Evolutionary conservation across 2,329 filamentous ascomycete species (phyloP), one percentile per base, ranked within the genome.

Genomic region (Fonsecaea monophora): DNA sequence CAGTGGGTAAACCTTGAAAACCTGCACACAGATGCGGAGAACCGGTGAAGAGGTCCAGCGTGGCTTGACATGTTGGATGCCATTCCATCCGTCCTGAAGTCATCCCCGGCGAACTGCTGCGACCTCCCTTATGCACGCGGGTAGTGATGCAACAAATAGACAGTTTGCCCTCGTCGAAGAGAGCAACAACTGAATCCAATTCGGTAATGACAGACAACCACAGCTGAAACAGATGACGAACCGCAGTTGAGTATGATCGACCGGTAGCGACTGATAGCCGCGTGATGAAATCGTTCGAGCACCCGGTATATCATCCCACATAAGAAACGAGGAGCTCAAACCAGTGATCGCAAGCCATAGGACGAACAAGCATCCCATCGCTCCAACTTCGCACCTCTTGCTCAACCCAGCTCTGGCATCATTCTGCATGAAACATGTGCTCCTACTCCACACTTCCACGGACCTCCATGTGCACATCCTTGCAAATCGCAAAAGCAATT

Each of bases 131-230:
- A 3, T 50, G 21, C 45, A 50, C 12, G 4, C 15, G 21, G 13
- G 18, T 9, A 50, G 45, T 21, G n/a, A 7, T 7, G 18, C 18
- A 50, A 50, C 42, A 21, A 21, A 48, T 15, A 50, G 12, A 50
- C 25, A 13, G 6, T 6, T 50, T 50, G 45, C 45, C n/a, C 12
- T 48, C 18, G 18, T 13, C 7, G 5, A 10, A 48, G 42, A 48
- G 21, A 21, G n/a, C 8, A 50, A 25, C 30, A 25, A 25, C 25
- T 12, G 45, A 25, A 25, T 4, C 45, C 45, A 12, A 21, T 50
- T 50, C 21, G 45, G 45, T 50, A 50, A 50, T 12, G 45, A 50
- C 45, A 50, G 45, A 50, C 45, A 50, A 13, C 45, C 45, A 50
- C 45, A 30, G 21, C 45, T 18, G 45, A 30, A 50, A 30, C 18